Base-by-base conservation (phyloP, 2,329 filamentous ascomycete species). In the Tolypocladium guangdongense region DNA sequence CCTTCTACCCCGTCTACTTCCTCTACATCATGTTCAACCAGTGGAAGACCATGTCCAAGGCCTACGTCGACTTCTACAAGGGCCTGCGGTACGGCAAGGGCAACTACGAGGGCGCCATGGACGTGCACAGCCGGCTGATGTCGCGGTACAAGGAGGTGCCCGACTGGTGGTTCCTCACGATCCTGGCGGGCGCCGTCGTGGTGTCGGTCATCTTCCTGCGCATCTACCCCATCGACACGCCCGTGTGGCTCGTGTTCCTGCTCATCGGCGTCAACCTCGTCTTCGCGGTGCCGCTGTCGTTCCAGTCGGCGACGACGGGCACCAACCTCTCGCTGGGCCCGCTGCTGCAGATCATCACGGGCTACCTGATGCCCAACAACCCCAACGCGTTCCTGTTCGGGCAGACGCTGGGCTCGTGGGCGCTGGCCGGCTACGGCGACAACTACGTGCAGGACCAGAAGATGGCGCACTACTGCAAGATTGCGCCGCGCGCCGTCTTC, bases 381-480 rank as follows among this genome's bases (percentile, higher is more conserved):
- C 57, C 60, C 35, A 61, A 63, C 43, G 60, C 61, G 51, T 62
- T 63, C 53, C 55, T 58, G 33, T 62, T 62, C n/a, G 59, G 57
- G 36, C 59, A 60, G 53, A 62, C 60, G 39, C 57, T 60, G 43
- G 60, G 60, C 27, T 52, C 47, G 50, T 57, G 57, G 57, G 57
- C 57, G 16, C 56, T 59, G 8, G 57, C 57, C 0, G 72, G 72
- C 4, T 73, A 72, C 54, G 66, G 66, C 45, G 68, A 69, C 52
- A 71, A 71, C 60, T 72, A 70, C 55, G 64, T 71, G 65, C 68
- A 72, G 56, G 76, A 78, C 57, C 69, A 78, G 69, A 78, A 78
- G 61, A 63, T 78, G 37, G 76, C 69, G 1, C 75, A 77, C 54
- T 78, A 78, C 61, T 63, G 77, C 53, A 78, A 79, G 59, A 73